A percentile compares a stretch with the other conserved stretches of the same genome.
Conservation (phyloP, 2,329 filamentous ascomycete genomes). For the Paramyrothecium sp. region DNA sequence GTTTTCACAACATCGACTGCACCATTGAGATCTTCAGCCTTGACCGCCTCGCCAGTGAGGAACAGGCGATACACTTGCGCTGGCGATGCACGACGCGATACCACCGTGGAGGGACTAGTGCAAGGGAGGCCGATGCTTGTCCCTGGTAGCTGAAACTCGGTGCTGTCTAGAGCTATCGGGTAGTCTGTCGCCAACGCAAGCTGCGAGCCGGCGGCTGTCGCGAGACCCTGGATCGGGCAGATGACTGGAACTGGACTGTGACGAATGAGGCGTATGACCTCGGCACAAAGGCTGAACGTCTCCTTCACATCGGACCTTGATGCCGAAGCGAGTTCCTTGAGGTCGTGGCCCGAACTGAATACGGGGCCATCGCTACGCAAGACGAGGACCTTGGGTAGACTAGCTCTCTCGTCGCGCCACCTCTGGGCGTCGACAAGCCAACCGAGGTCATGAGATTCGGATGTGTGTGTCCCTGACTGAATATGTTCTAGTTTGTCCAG, state of each 20-base stretch:
- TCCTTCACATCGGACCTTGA: conserved; percentile 10
- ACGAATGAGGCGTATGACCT: conserved; percentile 18
- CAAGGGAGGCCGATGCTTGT: conserved; percentile 20
- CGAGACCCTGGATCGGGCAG: conserved; percentile 19
- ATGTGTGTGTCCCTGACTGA: background rate
- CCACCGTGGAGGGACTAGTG: conserved; percentile 17
- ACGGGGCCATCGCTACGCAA: conserved; percentile 19
- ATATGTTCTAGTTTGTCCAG: background rate
- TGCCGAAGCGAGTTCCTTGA: conserved; percentile 15
- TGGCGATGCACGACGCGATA: conserved; percentile 14
- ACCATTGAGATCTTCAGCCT: conserved; percentile 9
- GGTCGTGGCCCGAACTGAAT: conserved; percentile 19
- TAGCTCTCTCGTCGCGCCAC: conserved; percentile 16
- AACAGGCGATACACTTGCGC: conserved; percentile 15
- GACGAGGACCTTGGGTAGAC: conserved; percentile 16
- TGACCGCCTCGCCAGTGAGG: conserved; percentile 13
- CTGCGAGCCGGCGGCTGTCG: conserved; percentile 20
- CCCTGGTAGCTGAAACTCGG: conserved; percentile 15
- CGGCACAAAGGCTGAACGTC: conserved; percentile 15
- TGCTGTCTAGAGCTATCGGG: conserved; percentile 13
- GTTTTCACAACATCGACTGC: conserved; percentile 15
- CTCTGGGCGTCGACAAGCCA: conserved; percentile 17
- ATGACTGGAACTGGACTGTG: conserved; percentile 17
- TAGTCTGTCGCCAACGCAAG: conserved; percentile 20
- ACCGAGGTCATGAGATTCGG: background rate